Evolutionary conservation across 768 basidiomycete genomes (phyloP).

Genomic region (Leccinum sublutescens): DNA sequence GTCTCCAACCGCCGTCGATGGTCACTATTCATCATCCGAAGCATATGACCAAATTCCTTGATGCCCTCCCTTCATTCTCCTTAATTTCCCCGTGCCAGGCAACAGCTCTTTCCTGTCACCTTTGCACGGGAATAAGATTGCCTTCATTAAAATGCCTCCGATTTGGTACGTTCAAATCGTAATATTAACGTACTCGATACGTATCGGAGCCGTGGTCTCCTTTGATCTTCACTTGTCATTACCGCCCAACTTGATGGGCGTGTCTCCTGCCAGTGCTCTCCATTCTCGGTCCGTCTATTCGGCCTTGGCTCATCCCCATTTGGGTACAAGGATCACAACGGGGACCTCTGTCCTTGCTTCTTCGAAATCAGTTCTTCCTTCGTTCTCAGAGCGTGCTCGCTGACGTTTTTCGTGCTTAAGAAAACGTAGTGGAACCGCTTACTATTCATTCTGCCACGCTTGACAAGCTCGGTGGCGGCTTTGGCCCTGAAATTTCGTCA

Average conservation of each 20-base stretch:
- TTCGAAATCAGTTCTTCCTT: background rate
- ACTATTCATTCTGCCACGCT: background rate
- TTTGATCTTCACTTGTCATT: conserved; percentile 26
- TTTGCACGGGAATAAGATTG: conserved; percentile 24
- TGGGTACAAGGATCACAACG: conserved; percentile 16
- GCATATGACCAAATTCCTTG: conserved; percentile 10
- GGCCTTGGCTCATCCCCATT: background rate
- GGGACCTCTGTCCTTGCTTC: conserved; percentile 12
- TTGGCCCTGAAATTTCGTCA: conserved; percentile 8
- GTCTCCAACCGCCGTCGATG: background rate
- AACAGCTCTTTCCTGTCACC: conserved; percentile 6
- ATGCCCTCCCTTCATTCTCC: conserved; percentile 4
- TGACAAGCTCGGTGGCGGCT: conserved; percentile 6
- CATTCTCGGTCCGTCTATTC: conserved; percentile 9
- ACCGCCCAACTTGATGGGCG: conserved; percentile 8
- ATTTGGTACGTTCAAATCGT: conserved; percentile 15
- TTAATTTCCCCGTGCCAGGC: conserved; percentile 5
- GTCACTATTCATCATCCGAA: conserved; percentile 16
- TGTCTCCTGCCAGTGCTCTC: conserved; percentile 1
- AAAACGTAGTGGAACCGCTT: conserved; percentile 7
- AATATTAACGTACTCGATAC: conserved; percentile 30
- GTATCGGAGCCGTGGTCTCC: conserved; percentile 23
- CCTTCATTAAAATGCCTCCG: conserved; percentile 20
- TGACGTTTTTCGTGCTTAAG: conserved; percentile 13
- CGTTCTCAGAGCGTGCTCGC: conserved; percentile 9